Evolutionary conservation across 176 grass and related monocot genomes (phyloP).

Genomic region (Elaeis guineensis): DNA sequence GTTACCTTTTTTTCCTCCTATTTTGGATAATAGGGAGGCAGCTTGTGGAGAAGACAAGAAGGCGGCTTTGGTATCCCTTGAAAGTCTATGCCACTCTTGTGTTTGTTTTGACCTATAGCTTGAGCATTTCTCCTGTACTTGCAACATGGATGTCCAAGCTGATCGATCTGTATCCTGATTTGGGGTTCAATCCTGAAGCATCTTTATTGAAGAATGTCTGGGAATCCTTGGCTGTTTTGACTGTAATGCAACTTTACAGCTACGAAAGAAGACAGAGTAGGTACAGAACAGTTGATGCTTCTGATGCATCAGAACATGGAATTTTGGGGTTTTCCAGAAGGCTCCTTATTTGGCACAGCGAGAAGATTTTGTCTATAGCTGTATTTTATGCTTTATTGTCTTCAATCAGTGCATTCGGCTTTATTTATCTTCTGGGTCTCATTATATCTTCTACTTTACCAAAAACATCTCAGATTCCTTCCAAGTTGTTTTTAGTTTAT

Average conservation of each 20-base stretch:
- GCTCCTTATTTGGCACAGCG: slow-evolving; percentile 87
- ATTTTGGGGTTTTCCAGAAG: slow-evolving; percentile 76
- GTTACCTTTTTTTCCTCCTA: slow-evolving; percentile 96
- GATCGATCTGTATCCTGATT: slow-evolving; percentile 69
- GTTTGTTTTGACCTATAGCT: slow-evolving; percentile 75
- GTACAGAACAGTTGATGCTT: slow-evolving; percentile 54
- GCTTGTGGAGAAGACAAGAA: slow-evolving; percentile 73
- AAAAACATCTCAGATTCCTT: slow-evolving; percentile 83
- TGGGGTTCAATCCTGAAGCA: slow-evolving; percentile 77
- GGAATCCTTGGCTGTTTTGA: slow-evolving; percentile 82
- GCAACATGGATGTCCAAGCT: slow-evolving; percentile 55
- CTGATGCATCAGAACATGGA: slow-evolving; percentile 63
- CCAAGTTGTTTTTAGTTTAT: slow-evolving; percentile 82
- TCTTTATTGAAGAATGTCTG: slow-evolving; percentile 84
- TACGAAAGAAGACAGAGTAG: slow-evolving; percentile 88
- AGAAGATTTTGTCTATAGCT: slow-evolving; percentile 73
- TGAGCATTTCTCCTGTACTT: slow-evolving; percentile 67
- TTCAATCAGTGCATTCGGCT: slow-evolving; percentile 79
- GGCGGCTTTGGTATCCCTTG: slow-evolving; percentile 75
- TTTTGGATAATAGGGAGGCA: slow-evolving; percentile 98
- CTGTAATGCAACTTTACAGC: slow-evolving; percentile 99
- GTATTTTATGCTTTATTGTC: slow-evolving; percentile 87
- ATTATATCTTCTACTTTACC: slow-evolving; percentile 71
- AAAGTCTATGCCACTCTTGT: slow-evolving; percentile 77
- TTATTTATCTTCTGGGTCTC: slow-evolving; percentile 79